These are phyloP conservation scores for Myrmaecium sp. DNA, from an alignment of 2,329 filamentous ascomycete species.

Conservation along the genomic window DNA sequence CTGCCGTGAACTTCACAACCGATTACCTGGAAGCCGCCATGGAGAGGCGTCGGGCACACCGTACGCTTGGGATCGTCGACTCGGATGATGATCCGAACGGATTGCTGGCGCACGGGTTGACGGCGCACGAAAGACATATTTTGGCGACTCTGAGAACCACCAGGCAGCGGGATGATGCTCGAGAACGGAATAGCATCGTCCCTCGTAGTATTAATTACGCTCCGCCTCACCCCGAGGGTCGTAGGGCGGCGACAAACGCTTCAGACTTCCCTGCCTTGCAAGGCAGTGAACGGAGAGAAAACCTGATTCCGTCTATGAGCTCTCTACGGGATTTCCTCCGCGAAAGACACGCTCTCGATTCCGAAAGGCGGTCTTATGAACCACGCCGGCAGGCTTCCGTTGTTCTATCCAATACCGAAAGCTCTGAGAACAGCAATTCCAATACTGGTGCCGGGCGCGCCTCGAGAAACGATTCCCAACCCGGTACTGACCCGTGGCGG, in stretches of 20 bases:
- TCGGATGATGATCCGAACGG: conserved; percentile 29
- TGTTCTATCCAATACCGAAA: conserved; percentile 13
- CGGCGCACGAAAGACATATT: conserved; percentile 27
- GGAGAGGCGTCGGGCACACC: conserved; percentile 10
- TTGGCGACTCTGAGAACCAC: conserved; percentile 28
- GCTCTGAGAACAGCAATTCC: conserved; percentile 10
- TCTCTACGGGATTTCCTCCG: conserved; percentile 7
- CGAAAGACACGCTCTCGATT: conserved; percentile 2
- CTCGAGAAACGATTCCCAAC: conserved; percentile 8
- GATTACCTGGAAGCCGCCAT: conserved; percentile 9
- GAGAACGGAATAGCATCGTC: conserved; percentile 15
- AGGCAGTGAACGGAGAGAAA: conserved; percentile 1
- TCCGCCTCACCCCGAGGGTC: conserved; percentile 5
- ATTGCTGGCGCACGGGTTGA: conserved; percentile 27
- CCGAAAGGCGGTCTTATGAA: conserved; percentile 5
- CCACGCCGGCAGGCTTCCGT: conserved; percentile 25
- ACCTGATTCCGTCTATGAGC: conserved; percentile 4
- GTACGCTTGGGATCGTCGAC: conserved; percentile 20
- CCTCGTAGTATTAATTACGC: conserved; percentile 28
- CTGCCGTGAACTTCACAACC: conserved; percentile 22
- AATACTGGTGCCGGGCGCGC: conserved; percentile 7
- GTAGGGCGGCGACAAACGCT: too few species aligned
- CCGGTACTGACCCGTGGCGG: conserved; percentile 27
- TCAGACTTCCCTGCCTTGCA: conserved; percentile 4
- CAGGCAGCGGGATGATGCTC: conserved; percentile 25